Conservation (phyloP, 805 yeast species). For the Suhomyces tanzawaensis region DNA sequence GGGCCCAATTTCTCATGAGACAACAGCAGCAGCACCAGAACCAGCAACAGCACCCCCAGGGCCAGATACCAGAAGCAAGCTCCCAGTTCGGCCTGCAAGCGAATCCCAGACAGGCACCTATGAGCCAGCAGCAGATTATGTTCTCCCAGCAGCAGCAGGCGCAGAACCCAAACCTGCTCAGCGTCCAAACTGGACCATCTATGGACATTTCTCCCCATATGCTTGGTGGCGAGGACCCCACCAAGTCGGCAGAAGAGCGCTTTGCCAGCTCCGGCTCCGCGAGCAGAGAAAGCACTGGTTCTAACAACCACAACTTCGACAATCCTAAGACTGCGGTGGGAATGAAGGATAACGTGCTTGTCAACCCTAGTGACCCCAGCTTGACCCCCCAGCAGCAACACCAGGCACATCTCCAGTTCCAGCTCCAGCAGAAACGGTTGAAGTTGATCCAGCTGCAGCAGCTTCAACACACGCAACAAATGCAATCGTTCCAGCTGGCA, state of each 20-base stretch:
- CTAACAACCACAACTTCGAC: not conserved
- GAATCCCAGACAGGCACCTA: constrained; percentile 12
- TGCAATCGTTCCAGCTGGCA: not conserved
- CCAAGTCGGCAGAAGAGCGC: constrained; percentile 4
- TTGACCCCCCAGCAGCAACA: constrained; percentile 14
- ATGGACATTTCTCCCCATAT: constrained; percentile 3
- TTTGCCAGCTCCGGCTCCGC: not conserved
- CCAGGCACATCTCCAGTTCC: constrained; percentile 16
- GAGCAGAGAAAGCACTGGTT: constrained; percentile 1
- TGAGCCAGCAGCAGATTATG: constrained; percentile 6
- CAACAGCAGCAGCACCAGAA: constrained; percentile 4
- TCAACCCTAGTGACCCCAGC: constrained; percentile 6
- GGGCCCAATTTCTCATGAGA: constrained; percentile 17
- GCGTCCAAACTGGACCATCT: not conserved
- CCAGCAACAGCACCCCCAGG: constrained; percentile 3
- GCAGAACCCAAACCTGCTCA: no score
- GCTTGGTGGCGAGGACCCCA: constrained; percentile 1
- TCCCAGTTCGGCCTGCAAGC: constrained; percentile 11
- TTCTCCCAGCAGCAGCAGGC: constrained; percentile 9
- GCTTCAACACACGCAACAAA: constrained; percentile 6
- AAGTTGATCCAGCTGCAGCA: constrained; percentile 17
- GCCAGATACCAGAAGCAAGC: not conserved
- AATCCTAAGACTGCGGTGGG: not conserved
- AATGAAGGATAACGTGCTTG: constrained; percentile 7
- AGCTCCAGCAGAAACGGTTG: constrained; percentile 16